Conservation (phyloP, 176 grass and related monocot genomes). For the Hordeum vulgare region MorexV3_pseudomolecules_assembly NC_058520.1:553979918-553980417, state of each 20-base stretch:
- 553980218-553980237: conserved; percentile 79
- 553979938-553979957: neutral
- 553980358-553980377: conserved; percentile 70
- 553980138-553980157: neutral
- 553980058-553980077: conserved; percentile 15
- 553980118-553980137: neutral
- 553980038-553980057: neutral
- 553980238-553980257: conserved; percentile 81
- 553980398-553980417: conserved; percentile 75
- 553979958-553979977: neutral
- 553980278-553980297: conserved; percentile 71
- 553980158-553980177: conserved; percentile 9
- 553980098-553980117: too few relatives aligned
- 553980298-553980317: conserved; percentile 70
- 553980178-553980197: conserved; percentile 30
- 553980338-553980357: conserved; percentile 85
- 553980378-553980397: conserved; percentile 71
- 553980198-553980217: conserved; percentile 18
- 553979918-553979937: neutral
- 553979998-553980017: too few relatives aligned
- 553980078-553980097: neutral
- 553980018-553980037: neutral
- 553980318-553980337: conserved; percentile 83
- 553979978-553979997: too few relatives aligned
- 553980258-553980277: conserved; percentile 55